Evolutionary conservation across 148 eudicot species (phyloP), one percentile per base, ranked within the genome.

Genomic region (Arbutus unedo): DNA sequence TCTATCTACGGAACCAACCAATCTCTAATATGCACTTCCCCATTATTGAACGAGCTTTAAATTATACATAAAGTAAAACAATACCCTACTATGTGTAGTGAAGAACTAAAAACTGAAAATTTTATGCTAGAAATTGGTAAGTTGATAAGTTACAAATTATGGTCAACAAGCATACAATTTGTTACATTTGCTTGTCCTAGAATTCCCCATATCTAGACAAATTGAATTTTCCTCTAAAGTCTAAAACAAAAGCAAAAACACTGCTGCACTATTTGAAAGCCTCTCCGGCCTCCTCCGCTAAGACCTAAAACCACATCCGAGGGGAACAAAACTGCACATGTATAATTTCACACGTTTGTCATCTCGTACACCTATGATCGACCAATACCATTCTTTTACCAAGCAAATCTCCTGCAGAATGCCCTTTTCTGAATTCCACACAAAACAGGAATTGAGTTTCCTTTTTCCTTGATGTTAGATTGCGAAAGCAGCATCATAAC

Each of bases 161-260:
- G 25, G 53, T 8, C 57, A 38, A 68, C 25, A 45, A 80, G 31
- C 53, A 79, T 50, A 49, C 48, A 67, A 79, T 25, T 45, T 8
- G 74, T 47, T 31, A 67, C 44, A 49, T 49, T 80, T 80, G 49
- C 62, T 68, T 68, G 18, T 51, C 50, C 59, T 10, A 9, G 6
- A 21, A 31, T 31, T 19, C 51, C 76, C 60, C 45, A 79, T 79
- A 64, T 79, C 68, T 31, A 48, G 57, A 31, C 25, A 5, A 80
- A 80, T 66, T 50, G 82, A 41, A 80, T 80, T 14, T 62, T 9
- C 50, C 44, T 66, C 43, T 1, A 66, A 66, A 5, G 2, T 44
- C 50, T 38, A 18, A 38, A 49, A 80, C 18, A 43, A 19, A 78
- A 18, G 8, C 23, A 64, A 47, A 50, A 4, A 67, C 6, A 47